Evolutionary conservation across 495 filamentous ascomycete genomes (phyloP), one percentile per base, ranked within the genome.

Genomic region (Neurospora sp.): DNA sequence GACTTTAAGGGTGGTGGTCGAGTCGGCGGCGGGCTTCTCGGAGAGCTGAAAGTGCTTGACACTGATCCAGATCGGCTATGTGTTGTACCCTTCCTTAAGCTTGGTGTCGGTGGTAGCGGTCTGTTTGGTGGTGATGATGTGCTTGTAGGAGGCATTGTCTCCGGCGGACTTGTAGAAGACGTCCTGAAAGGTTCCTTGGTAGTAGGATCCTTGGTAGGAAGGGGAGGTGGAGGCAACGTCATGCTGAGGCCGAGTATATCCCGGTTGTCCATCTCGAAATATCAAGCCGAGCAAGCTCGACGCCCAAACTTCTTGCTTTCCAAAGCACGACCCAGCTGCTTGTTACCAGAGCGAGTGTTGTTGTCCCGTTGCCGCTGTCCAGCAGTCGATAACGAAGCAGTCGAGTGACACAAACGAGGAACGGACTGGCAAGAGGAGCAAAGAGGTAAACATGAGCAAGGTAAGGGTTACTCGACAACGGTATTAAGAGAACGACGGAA

Each of bases 331-430:
- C 72, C 78, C 69, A 72, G 75, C 31, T 70, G 70, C 43, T 48
- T 36, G 59, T 45, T 37, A 43, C 39, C 39, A 54, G 71, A 78
- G 75, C 45, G 73, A 77, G 69, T 54, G 74, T 71, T 21, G 45
- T 34, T 71, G 70, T 76, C 75, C 70, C 48, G 74, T 80, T 77
- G 75, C 77, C 75, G 77, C 78, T 79, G 81, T 72, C 77, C 79
- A 76, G 78, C 78, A 81, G 79, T 74, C 76, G 69, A 74, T 72
- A 74, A 69, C 39, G 43, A 39, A 28, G 36, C 21, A 38, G 31
- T 48, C 69, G 24, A 59, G 34, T 28, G 17, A 39, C 17, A 69
- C 19, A 69, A 62, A 69, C 38, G 69, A n/a, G 43, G 24, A 36
- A 72, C 31, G 28, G 39, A 70, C 24, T 71, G 62, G 38, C 36